Conservation (phyloP, 768 basidiomycete genomes). For the Neoboletus subvelutipes region DNA sequence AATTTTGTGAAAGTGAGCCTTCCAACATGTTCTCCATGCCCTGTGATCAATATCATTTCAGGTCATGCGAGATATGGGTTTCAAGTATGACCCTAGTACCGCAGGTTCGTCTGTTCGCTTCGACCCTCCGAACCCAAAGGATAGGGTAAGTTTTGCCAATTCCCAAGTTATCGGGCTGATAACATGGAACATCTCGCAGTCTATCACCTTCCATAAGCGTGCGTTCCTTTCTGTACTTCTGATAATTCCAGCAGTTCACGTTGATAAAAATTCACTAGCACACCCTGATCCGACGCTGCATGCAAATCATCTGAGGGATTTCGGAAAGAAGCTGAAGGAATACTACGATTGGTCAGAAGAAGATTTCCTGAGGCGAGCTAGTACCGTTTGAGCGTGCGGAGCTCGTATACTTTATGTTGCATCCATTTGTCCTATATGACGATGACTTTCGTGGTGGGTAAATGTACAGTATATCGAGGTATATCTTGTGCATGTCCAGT, state of each 20-base stretch:
- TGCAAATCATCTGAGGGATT: slow-evolving; percentile 47
- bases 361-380: slow-evolving; percentile 34
- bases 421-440: background rate
- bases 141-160: slow-evolving; percentile 37
- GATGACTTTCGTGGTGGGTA: background rate
- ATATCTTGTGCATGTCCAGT: background rate
- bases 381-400: slow-evolving; percentile 1
- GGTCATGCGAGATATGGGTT: slow-evolving; percentile 81
- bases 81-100: slow-evolving; percentile 67
- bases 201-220: slow-evolving; percentile 81
- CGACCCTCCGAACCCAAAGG: slow-evolving; percentile 60
- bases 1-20: slow-evolving; percentile 63
- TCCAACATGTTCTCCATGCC: background rate
- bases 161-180: slow-evolving; percentile 1
- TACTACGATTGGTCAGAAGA: slow-evolving; percentile 67
- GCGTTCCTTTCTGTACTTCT: slow-evolving; percentile 11
- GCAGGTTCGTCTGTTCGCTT: slow-evolving; percentile 84
- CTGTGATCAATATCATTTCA: slow-evolving; percentile 26
- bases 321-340: slow-evolving; percentile 56
- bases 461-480: background rate
- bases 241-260: background rate
- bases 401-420: background rate
- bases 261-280: slow-evolving; percentile 41
- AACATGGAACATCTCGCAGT: slow-evolving; percentile 33
- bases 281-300: slow-evolving; percentile 72